Base-by-base conservation (phyloP, 1,284 basidiomycete species). In the Pascua sp. region DNA sequence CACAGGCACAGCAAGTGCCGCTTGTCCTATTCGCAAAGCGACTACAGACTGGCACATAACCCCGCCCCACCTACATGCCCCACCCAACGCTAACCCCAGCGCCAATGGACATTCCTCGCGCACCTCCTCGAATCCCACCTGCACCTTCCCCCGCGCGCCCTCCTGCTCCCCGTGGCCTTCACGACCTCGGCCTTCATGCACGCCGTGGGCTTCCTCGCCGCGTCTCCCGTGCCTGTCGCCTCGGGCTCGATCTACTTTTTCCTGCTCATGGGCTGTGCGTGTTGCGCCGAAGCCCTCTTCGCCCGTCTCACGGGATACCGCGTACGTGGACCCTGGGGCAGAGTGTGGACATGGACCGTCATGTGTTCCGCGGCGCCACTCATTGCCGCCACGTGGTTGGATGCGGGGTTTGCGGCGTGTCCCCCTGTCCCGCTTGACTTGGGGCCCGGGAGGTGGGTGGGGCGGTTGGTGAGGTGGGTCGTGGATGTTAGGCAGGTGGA, bases 101-200 rank as follows among this genome's bases (percentile, higher is more conserved):
- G 40, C 16, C n/a, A 36, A 40, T 49, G 47, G 47, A 16, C 47
- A 38, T 49, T 11, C 37, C 15, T 49, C 47, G 38, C 17, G 11
- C n/a, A 37, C 24, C 38, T 16, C 37, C 37, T 18, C 37, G 17
- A 4, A 16, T 17, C 11, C 39, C 44, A 52, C 45, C 44, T 57
- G 60, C 3, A 60, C 50, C 41, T 64, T 55, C 17, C 53, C 58
- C 32, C 61, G 42, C 11, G 55, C 57, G 39, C 61, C 57, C 17
- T 13, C n/a, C 57, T 73, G 71, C 36, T 69, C 7, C 61, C 66
- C 12, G 48, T 72, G 13, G 61, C 67, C 16, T 75, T 75, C 60
- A 45, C 66, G 57, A 57, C 67, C 44, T 73, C 71, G 1, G 73
- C 65, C 5, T 44, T 55, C 5, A 61, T 75, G 49, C 75, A 76